A percentile compares a stretch with the other conserved stretches of the same genome.
These are phyloP conservation scores for Backusella parvicylindrica DNA, from an alignment of 192 early-diverging fungal species.

Conservation along the genomic window DNA sequence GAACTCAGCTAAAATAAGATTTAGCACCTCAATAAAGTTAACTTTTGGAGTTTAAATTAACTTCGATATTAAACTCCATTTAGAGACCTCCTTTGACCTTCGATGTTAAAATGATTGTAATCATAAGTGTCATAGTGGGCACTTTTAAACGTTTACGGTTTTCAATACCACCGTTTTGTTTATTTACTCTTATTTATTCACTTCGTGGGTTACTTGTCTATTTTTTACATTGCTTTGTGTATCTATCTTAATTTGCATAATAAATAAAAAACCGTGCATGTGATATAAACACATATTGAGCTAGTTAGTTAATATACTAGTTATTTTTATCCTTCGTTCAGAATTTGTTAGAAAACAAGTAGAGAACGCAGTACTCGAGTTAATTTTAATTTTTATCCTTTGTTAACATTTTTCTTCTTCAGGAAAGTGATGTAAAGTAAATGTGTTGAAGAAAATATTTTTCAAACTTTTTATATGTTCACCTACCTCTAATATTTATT, in stretches of 20 bases:
- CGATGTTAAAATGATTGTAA: not conserved
- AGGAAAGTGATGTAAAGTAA: not conserved
- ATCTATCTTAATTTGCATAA: not conserved
- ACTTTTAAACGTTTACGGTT: not conserved
- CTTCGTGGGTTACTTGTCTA: not conserved
- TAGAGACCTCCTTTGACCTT: not conserved
- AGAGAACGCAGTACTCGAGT: not conserved
- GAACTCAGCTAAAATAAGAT: not conserved
- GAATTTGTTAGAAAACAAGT: not conserved
- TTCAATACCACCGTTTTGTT: not conserved
- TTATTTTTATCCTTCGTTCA: not conserved
- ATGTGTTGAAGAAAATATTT: not conserved
- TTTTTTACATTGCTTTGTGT: not conserved
- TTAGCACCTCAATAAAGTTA: not conserved
- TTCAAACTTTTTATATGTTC: not conserved
- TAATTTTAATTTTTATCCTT: not conserved
- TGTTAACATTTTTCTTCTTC: not conserved
- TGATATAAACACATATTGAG: not conserved
- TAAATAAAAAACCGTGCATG: not conserved
- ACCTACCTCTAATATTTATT: not conserved
- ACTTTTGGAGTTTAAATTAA: not conserved
- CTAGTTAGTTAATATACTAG: not conserved
- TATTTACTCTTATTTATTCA: not conserved
- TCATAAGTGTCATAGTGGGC: not conserved
- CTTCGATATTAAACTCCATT: not conserved